Conservation (phyloP, 208 protist genomes). For the Trypanosoma mega region DNA sequence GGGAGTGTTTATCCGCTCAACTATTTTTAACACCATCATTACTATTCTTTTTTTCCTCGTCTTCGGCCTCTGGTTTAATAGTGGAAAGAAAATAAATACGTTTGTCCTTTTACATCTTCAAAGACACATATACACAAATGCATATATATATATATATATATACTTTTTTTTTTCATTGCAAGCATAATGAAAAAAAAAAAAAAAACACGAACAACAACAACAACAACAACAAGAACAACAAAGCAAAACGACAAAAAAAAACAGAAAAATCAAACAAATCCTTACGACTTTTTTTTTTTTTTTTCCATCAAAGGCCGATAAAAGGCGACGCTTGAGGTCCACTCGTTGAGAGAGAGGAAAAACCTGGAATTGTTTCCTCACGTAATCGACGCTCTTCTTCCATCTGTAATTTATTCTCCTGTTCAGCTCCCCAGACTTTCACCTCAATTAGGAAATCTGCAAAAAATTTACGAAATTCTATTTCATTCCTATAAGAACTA, state of each 20-base stretch:
- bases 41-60: too few species aligned
- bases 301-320: not conserved
- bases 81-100: too few species aligned
- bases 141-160: too few species aligned
- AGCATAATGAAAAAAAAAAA: not conserved
- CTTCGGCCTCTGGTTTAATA: too few species aligned
- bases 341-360: constrained; percentile 29
- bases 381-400: constrained; percentile 55
- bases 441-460: constrained; percentile 88
- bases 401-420: constrained; percentile 76
- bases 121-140: not conserved
- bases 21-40: too few species aligned
- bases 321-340: constrained; percentile 7
- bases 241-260: constrained; percentile 2
- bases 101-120: too few species aligned
- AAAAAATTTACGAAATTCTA: constrained; percentile 47
- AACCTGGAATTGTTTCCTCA: constrained; percentile 57
- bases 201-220: constrained; percentile 3
- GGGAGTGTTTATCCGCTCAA: too few species aligned
- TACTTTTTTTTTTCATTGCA: too few species aligned
- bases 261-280: not conserved
- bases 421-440: constrained; percentile 83
- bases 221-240: not conserved
- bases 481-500: constrained; percentile 31
- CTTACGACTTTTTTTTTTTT: not conserved